Percentiles rank a stretch among this genome's conserved stretches.
Evolutionary conservation across 2,329 filamentous ascomycete genomes (phyloP).

Genomic region (Fusarium verrucosum): DNA sequence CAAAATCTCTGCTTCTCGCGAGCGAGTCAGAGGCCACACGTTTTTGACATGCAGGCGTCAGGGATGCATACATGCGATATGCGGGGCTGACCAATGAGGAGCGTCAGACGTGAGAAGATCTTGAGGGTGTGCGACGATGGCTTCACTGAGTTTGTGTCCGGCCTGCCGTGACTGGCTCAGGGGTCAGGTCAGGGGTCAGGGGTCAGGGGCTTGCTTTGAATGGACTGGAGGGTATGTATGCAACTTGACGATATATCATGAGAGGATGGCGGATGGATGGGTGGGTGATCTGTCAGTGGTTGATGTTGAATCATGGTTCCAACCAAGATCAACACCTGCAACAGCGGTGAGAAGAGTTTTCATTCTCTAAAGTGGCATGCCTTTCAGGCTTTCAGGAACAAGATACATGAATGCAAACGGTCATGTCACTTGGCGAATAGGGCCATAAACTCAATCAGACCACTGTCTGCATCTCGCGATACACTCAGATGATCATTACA

Average conservation of each 20-base stretch:
- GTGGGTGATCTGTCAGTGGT: conserved; percentile 27
- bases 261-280: conserved; percentile 27
- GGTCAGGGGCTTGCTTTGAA: conserved; percentile 30
- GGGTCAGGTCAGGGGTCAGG: conserved; percentile 24
- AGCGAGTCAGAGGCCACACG: conserved; percentile 35
- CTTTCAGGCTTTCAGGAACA: neutral
- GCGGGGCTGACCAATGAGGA: conserved; percentile 34
- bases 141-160: conserved; percentile 16
- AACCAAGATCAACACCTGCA: conserved; percentile 12
- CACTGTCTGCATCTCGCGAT: conserved; percentile 14
- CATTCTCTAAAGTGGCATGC: neutral
- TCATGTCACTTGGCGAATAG: conserved; percentile 11
- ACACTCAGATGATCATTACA: conserved; percentile 27
- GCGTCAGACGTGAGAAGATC: neutral
- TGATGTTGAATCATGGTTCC: conserved; percentile 24
- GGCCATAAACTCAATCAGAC: conserved; percentile 21
- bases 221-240: neutral
- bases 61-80: conserved; percentile 14
- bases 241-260: conserved; percentile 8
- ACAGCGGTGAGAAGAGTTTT: conserved; percentile 33
- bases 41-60: conserved; percentile 38
- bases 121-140: conserved; percentile 21
- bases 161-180: conserved; percentile 26
- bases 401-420: neutral
- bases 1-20: conserved; percentile 18